These are phyloP conservation scores for Lachnellula arida DNA, from an alignment of 2,329 filamentous ascomycete species.

Conservation along the genomic window DNA sequence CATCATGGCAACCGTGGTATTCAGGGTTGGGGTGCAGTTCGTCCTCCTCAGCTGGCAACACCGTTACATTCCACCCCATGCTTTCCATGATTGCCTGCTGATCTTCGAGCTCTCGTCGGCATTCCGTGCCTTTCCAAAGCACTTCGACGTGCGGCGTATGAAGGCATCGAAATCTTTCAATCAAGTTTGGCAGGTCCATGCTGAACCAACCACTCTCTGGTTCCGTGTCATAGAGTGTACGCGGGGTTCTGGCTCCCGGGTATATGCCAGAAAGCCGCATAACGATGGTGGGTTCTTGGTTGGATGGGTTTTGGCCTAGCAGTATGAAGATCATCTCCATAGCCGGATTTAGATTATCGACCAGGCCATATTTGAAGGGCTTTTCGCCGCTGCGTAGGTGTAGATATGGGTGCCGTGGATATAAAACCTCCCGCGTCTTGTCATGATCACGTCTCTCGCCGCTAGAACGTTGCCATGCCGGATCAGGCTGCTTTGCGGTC, in stretches of 20 bases:
- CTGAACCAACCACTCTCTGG: slow-evolving; percentile 1
- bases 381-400: slow-evolving; percentile 1
- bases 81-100: slow-evolving; percentile 7
- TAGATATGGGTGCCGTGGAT: slow-evolving; percentile 4
- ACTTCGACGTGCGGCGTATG: slow-evolving; percentile 2
- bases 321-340: slow-evolving; percentile 5
- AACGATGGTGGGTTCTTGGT: not conserved
- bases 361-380: not conserved
- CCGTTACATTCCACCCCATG: slow-evolving; percentile 1
- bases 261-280: not conserved
- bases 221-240: not conserved
- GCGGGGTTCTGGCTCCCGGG: not conserved
- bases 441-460: not conserved
- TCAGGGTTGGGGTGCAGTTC: slow-evolving; percentile 1
- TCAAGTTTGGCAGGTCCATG: slow-evolving; percentile 6
- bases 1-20: not conserved
- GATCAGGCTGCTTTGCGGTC: not conserved
- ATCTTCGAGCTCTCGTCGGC: slow-evolving; percentile 3
- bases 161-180: slow-evolving; percentile 3
- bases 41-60: slow-evolving; percentile 1
- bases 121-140: slow-evolving; percentile 4
- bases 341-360: slow-evolving; percentile 5
- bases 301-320: slow-evolving; percentile 1
- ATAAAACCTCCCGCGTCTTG: not conserved
- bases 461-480: not conserved